Conservation (phyloP, 129 eudicot species). For the Centrapalus pauciflorus region DNA sequence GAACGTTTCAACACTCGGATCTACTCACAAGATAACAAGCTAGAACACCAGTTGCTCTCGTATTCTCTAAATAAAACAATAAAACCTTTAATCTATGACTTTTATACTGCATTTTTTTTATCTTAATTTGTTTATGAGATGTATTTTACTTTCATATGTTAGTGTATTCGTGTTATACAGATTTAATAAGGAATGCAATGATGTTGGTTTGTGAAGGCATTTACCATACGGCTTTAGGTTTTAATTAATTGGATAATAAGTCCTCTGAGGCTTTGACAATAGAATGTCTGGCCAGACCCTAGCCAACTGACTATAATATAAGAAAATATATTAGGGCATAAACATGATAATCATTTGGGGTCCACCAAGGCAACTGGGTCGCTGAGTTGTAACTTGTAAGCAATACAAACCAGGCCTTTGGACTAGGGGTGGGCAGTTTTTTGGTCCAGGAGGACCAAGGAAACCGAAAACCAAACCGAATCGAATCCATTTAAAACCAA, state of each 20-base stretch:
- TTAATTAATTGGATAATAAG: background rate
- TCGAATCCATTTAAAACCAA: too few relatives aligned
- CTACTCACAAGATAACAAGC: too few relatives aligned
- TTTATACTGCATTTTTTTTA: background rate
- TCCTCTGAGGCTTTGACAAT: background rate
- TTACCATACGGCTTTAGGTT: background rate
- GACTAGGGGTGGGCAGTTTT: too few relatives aligned
- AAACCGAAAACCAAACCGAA: too few relatives aligned
- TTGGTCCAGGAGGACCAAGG: too few relatives aligned
- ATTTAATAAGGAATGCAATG: slow-evolving; percentile 1
- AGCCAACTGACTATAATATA: background rate
- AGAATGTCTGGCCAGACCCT: too few relatives aligned
- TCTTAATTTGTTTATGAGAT: background rate
- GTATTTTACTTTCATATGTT: slow-evolving; percentile 14
- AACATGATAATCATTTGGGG: background rate
- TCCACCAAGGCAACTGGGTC: too few relatives aligned
- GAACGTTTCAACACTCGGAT: too few relatives aligned
- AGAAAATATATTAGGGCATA: background rate
- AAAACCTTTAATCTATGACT: slow-evolving; percentile 1
- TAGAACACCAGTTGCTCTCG: slow-evolving; percentile 14
- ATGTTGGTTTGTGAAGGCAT: background rate
- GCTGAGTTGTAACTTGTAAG: too few relatives aligned
- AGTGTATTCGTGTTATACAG: slow-evolving; percentile 10
- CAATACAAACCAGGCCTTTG: too few relatives aligned
- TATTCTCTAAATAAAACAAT: slow-evolving; percentile 14